These are phyloP conservation scores for Paramarasmius palmivorus DNA, from an alignment of 1,284 basidiomycete species.

Conservation along the genomic window DNA sequence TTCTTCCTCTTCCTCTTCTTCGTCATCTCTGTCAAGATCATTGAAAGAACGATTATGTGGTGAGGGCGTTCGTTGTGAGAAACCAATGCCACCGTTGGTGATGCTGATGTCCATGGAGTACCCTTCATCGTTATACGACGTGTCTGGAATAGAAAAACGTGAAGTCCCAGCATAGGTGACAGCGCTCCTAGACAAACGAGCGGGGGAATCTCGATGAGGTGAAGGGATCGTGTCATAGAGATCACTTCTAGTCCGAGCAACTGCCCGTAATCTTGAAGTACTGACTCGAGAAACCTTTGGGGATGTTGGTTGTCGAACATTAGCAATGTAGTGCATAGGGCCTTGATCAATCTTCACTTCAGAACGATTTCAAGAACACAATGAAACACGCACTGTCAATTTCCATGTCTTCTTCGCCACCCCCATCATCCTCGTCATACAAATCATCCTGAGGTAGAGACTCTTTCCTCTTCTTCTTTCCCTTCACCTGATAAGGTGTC, in stretches of 20 bases:
- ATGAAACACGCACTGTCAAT: constrained; percentile 51
- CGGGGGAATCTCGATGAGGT: constrained; percentile 41
- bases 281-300: constrained; percentile 47
- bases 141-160: constrained; percentile 41
- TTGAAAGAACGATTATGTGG: constrained; percentile 44
- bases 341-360: constrained; percentile 31
- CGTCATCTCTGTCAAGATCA: constrained; percentile 47
- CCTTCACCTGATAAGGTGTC: constrained; percentile 56
- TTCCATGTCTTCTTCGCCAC: constrained; percentile 75
- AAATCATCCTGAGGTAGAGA: constrained; percentile 32
- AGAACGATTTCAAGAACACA: not conserved
- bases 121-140: constrained; percentile 34
- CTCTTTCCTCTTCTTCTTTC: constrained; percentile 44
- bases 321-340: constrained; percentile 57
- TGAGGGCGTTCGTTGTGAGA: constrained; percentile 27
- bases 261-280: constrained; percentile 48
- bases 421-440: constrained; percentile 47
- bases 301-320: constrained; percentile 45
- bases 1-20: constrained; percentile 36
- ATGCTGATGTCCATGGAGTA: constrained; percentile 24
- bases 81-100: constrained; percentile 34
- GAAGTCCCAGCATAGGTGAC: constrained; percentile 38
- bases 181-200: constrained; percentile 34
- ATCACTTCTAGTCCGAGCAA: constrained; percentile 57
- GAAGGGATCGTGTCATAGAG: constrained; percentile 67